A percentile compares a stretch with the other conserved stretches of the same genome.
These are phyloP conservation scores for Pseudotulostoma volvatum DNA, from an alignment of 495 filamentous ascomycete species.

Conservation along the genomic window DNA sequence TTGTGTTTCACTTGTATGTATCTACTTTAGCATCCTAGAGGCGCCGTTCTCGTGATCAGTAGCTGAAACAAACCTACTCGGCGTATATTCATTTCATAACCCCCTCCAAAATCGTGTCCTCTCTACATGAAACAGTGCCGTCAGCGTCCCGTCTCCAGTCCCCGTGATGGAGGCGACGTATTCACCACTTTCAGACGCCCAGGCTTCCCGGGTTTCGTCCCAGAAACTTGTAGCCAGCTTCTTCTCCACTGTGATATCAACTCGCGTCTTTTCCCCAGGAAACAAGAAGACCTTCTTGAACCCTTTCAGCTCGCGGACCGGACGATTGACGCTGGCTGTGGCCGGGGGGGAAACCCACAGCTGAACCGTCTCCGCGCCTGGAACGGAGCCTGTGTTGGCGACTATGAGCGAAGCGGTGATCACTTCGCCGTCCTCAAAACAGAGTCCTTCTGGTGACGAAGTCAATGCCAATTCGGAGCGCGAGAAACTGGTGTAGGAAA, in stretches of 20 bases:
- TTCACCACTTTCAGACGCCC: constrained; percentile 62
- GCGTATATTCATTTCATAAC: no score
- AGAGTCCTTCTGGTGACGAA: constrained; percentile 23
- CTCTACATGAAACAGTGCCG: constrained; percentile 30
- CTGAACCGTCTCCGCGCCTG: constrained; percentile 66
- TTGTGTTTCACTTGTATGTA: no score
- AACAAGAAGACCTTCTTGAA: constrained; percentile 64
- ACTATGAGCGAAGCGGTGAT: constrained; percentile 47
- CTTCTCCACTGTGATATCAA: constrained; percentile 52
- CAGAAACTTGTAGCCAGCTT: constrained; percentile 66
- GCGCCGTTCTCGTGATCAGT: no score
- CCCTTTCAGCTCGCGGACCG: constrained; percentile 61
- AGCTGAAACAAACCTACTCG: no score
- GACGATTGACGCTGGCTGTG: constrained; percentile 38
- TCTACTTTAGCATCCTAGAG: no score
- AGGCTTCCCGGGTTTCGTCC: constrained; percentile 50
- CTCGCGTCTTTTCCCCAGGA: constrained; percentile 49
- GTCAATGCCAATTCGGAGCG: constrained; percentile 39
- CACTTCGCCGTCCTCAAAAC: constrained; percentile 32
- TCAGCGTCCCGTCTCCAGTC: constrained; percentile 26
- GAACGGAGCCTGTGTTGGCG: constrained; percentile 47
- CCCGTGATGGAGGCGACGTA: constrained; percentile 54
- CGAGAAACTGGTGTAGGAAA: constrained; percentile 64
- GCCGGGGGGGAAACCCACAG: constrained; percentile 42
- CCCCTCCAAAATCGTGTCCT: constrained; percentile 44